Conservation (phyloP, 2,329 filamentous ascomycete genomes). For the Fusarium clavum region DNA sequence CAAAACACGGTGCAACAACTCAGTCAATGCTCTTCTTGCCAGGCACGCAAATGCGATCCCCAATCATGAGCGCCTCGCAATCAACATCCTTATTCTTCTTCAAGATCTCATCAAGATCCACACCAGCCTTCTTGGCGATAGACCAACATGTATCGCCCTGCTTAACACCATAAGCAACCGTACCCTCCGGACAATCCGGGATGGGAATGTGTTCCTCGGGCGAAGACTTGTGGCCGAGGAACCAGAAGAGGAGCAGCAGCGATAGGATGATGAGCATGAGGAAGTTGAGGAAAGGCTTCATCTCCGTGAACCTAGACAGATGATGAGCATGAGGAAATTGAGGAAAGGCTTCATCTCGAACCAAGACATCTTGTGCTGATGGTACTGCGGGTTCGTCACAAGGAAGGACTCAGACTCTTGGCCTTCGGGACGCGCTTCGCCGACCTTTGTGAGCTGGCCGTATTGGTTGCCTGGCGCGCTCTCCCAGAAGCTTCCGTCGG, state of each 20-base stretch:
- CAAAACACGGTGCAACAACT: background rate
- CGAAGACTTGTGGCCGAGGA: constrained; percentile 53
- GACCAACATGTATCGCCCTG: constrained; percentile 66
- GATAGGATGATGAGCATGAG: constrained; percentile 64
- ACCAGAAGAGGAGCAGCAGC: constrained; percentile 63
- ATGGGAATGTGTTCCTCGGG: constrained; percentile 27
- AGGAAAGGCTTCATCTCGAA: constrained; percentile 66
- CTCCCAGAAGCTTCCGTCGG: constrained; percentile 62
- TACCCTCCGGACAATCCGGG: constrained; percentile 48
- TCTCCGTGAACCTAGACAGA: constrained; percentile 63
- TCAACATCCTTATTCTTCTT: constrained; percentile 59
- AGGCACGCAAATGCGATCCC: constrained; percentile 60
- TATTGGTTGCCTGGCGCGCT: constrained; percentile 62
- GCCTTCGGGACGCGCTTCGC: constrained; percentile 45
- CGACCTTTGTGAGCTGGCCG: constrained; percentile 58
- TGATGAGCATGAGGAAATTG: constrained; percentile 67
- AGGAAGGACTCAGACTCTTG: constrained; percentile 51
- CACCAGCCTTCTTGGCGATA: constrained; percentile 57
- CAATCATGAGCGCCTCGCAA: constrained; percentile 59
- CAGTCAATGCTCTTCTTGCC: constrained; percentile 19
- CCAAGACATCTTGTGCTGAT: constrained; percentile 56
- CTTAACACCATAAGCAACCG: constrained; percentile 54
- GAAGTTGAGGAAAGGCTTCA: constrained; percentile 69
- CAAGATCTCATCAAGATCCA: constrained; percentile 60
- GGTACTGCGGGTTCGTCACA: constrained; percentile 22